phyloP scores from a whole-genome alignment of 2,329 filamentous ascomycete species.

The Aspergillus persii region DNA sequence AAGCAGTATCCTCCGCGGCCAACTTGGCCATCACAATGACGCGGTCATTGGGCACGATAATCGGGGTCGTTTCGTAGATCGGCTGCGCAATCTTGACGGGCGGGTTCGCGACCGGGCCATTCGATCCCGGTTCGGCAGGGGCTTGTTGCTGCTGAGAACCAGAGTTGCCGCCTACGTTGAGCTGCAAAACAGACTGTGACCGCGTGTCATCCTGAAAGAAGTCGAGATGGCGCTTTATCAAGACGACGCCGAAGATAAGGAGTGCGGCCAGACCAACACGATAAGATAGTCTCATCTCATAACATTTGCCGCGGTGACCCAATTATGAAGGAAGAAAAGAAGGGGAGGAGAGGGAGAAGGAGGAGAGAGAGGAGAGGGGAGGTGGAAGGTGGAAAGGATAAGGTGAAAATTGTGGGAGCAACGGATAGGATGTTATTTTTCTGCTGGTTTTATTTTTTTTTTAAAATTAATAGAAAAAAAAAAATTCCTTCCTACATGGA shows the following conservation, averaged over 20 bases:
- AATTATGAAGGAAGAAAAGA: slow-evolving; percentile 5
- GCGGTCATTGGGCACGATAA: slow-evolving; percentile 37
- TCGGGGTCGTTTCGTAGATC: slow-evolving; percentile 27
- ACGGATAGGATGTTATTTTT: not conserved
- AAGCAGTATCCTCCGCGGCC: slow-evolving; percentile 45
- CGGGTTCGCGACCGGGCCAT: not conserved
- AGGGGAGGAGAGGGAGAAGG: slow-evolving; percentile 5
- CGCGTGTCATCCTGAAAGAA: slow-evolving; percentile 16
- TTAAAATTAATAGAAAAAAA: not conserved
- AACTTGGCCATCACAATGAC: slow-evolving; percentile 46
- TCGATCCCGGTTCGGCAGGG: not conserved
- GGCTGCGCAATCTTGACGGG: slow-evolving; percentile 8
- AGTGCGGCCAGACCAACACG: slow-evolving; percentile 30
- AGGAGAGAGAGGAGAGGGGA: slow-evolving; percentile 5
- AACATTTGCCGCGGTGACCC: slow-evolving; percentile 11
- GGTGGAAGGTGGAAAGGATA: slow-evolving; percentile 2
- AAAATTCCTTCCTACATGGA: not conserved
- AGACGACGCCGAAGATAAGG: slow-evolving; percentile 28
- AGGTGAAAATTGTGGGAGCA: not conserved
- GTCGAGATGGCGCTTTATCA: slow-evolving; percentile 27
- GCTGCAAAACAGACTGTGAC: slow-evolving; percentile 28
- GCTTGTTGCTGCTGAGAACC: not conserved
- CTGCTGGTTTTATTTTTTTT: not conserved
- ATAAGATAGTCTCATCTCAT: slow-evolving; percentile 26
- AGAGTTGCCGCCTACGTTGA: slow-evolving; percentile 18